Percentiles rank a stretch among this genome's conserved stretches.
Evolutionary conservation across 177 flowering plant species (phyloP).

Genomic region (Tripterygium wilfordii): DNA sequence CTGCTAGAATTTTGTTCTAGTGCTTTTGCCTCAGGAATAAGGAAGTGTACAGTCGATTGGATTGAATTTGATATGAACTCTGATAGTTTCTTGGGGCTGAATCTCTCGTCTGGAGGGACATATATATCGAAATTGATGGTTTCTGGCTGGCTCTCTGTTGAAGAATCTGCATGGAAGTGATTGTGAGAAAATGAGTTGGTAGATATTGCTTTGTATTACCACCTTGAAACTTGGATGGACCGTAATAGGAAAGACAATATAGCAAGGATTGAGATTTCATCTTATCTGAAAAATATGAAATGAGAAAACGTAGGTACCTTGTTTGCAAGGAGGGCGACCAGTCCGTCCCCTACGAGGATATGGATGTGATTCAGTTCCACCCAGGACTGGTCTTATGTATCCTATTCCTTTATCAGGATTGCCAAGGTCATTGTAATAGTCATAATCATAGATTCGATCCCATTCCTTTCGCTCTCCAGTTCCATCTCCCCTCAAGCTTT

Average conservation of each 20-base stretch:
- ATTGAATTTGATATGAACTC: slow-evolving; percentile 36
- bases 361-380: slow-evolving; percentile 43
- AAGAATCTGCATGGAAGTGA: slow-evolving; percentile 21
- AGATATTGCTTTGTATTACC: too few species aligned
- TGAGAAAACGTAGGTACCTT: slow-evolving; percentile 22
- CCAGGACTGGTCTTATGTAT: slow-evolving; percentile 38
- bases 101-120: slow-evolving; percentile 59
- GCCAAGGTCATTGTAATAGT: slow-evolving; percentile 61
- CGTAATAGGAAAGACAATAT: too few species aligned
- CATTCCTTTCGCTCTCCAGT: slow-evolving; percentile 55
- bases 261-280: too few species aligned
- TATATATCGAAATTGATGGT: slow-evolving; percentile 24
- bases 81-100: slow-evolving; percentile 35
- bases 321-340: slow-evolving; percentile 29
- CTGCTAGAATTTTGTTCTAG: slow-evolving; percentile 3
- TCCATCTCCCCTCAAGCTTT: slow-evolving; percentile 51
- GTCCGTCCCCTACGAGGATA: slow-evolving; percentile 67
- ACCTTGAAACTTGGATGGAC: too few species aligned
- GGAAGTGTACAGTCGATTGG: slow-evolving; percentile 22
- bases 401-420: slow-evolving; percentile 38
- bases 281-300: neutral
- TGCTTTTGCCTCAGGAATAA: slow-evolving; percentile 13
- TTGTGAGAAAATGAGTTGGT: neutral
- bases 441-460: slow-evolving; percentile 71
- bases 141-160: slow-evolving; percentile 26